A percentile compares a stretch with the other conserved stretches of the same genome.
phyloP scores from a whole-genome alignment of 2,329 filamentous ascomycete species.

The Colletotrichum lini region DNA sequence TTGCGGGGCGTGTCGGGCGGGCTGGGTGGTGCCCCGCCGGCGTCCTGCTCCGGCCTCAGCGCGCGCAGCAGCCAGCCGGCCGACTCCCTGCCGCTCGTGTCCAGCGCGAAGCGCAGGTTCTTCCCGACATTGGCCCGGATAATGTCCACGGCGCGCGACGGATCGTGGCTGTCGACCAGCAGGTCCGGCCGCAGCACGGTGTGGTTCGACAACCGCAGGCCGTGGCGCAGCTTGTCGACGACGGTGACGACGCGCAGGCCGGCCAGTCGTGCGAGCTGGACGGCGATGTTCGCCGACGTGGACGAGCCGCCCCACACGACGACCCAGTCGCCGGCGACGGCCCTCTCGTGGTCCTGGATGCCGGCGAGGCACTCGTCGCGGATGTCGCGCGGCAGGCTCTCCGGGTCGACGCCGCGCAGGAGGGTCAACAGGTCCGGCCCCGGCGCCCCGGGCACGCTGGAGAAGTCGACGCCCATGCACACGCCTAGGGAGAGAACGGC shows the following conservation, averaged over 20 bases:
- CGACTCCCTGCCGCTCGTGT: constrained; percentile 76
- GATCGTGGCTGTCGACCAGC: constrained; percentile 78
- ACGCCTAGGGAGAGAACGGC: constrained; percentile 77
- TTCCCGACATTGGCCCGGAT: constrained; percentile 71
- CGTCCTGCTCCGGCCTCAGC: constrained; percentile 53
- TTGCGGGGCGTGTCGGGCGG: constrained; percentile 56
- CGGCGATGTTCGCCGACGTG: constrained; percentile 76
- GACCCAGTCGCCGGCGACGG: constrained; percentile 76
- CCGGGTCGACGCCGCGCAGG: constrained; percentile 61
- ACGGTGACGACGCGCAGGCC: constrained; percentile 77
- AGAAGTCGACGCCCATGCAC: constrained; percentile 79
- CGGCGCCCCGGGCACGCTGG: constrained; percentile 65
- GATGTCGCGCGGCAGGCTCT: constrained; percentile 72
- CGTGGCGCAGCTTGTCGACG: constrained; percentile 77
- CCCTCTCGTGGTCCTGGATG: constrained; percentile 66
- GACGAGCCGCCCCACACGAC: constrained; percentile 84
- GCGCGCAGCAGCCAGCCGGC: constrained; percentile 71
- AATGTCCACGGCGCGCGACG: constrained; percentile 75
- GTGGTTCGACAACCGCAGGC: constrained; percentile 67
- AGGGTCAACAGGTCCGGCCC: constrained; percentile 73
- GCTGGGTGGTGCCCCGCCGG: constrained; percentile 49
- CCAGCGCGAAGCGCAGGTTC: constrained; percentile 76
- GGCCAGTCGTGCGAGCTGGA: constrained; percentile 77
- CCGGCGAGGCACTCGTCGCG: constrained; percentile 72
- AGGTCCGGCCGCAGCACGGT: constrained; percentile 67